Evolutionary conservation across 2,329 filamentous ascomycete species (phyloP), one percentile per base, ranked within the genome.

Genomic region (Fusarium scirpi): DNA sequence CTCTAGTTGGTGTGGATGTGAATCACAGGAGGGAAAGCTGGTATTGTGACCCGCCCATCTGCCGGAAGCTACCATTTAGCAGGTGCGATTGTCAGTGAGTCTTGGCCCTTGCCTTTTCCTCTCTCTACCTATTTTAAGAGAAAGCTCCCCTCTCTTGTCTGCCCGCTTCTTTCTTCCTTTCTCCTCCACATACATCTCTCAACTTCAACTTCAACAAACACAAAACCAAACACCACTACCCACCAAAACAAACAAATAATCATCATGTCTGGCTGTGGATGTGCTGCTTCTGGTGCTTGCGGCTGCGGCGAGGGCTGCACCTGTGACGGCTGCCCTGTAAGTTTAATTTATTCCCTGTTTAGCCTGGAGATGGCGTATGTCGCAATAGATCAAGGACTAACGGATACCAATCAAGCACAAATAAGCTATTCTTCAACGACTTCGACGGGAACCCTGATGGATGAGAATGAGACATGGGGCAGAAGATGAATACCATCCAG

Each of bases 231-330:
- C 54, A 66, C 40, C 44, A 38, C 58, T 25, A 22, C n/a, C 29
- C 40, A 25, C 15, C 32, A 32, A 55, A 60, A 53, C 24, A 56
- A 16, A 27, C 38, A 61, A 66, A 30, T 52, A 65, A 65, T 77
- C 76, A 82, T 65, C 72, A 84, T 84, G 82, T 76, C 76, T 76
- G 80, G 78, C 74, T 84, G 81, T 71, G 81, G 81, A 74, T 83
- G 82, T 69, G 72, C 80, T 71, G 72, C 78, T 54, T 79, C 80
- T 66, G 82, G 82, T 71, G 74, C 79, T 56, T 84, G 82, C 76
- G 74, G 76, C 75, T 84, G 82, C 76, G 82, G 82, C 73, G 74
- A 77, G 30, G 44, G 69, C 77, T 84, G 82, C 81, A 79, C 81
- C 69, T 84, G 82, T 71, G 69, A 76, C 48, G 77, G 76, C 75